These are phyloP conservation scores for Steccherinum ochraceum DNA, from an alignment of 768 basidiomycete genomes.

Conservation along the genomic window DNA sequence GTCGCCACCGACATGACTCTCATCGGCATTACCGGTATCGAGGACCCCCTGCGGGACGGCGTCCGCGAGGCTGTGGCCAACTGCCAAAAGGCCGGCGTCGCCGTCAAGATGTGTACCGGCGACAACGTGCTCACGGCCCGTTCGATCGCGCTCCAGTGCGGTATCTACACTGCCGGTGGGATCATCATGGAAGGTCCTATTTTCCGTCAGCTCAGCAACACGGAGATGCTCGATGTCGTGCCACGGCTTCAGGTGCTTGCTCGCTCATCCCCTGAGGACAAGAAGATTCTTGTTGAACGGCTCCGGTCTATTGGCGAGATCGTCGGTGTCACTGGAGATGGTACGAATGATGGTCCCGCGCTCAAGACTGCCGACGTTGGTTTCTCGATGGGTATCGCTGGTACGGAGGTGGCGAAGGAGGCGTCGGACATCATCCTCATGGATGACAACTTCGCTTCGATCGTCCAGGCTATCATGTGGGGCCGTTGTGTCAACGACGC, in stretches of 20 bases:
- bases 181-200: conserved; percentile 97
- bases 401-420: conserved; percentile 98
- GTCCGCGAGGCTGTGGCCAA: conserved; percentile 85
- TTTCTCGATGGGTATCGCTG: conserved; percentile 94
- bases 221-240: conserved; percentile 74
- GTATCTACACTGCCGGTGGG: conserved; percentile 89
- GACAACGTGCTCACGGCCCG: conserved; percentile 93
- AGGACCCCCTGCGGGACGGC: conserved; percentile 90
- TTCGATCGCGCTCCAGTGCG: conserved; percentile 95
- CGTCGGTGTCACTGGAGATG: conserved; percentile 95
- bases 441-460: conserved; percentile 95
- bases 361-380: conserved; percentile 95
- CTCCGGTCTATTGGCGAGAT: conserved; percentile 84
- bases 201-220: conserved; percentile 71
- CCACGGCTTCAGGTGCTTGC: conserved; percentile 95
- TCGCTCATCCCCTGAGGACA: conserved; percentile 95
- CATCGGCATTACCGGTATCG: conserved; percentile 89
- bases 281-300: conserved; percentile 87
- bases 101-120: conserved; percentile 97
- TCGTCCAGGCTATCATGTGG: conserved; percentile 98
- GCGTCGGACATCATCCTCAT: conserved; percentile 98
- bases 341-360: conserved; percentile 96
- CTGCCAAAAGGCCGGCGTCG: conserved; percentile 85
- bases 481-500: conserved; percentile 98
- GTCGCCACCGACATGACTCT: conserved; percentile 73